A percentile compares a stretch with the other conserved stretches of the same genome.
phyloP scores from a whole-genome alignment of 2,329 filamentous ascomycete species.

The Colletotrichum magnum region DNA sequence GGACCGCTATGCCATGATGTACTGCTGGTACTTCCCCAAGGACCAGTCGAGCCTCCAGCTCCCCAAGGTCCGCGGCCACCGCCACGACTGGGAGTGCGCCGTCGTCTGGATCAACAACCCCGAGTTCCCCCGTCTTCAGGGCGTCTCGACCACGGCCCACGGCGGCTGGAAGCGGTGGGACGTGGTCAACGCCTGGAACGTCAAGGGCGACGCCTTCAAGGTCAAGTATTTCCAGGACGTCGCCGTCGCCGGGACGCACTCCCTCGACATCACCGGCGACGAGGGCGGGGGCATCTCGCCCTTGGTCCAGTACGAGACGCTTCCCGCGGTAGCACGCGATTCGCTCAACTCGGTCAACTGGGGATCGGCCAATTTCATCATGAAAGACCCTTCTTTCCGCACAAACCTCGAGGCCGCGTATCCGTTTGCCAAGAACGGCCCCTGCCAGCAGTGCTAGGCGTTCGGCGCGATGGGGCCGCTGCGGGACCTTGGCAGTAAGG shows the following conservation, averaged over 20 bases:
- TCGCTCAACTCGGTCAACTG: constrained; percentile 56
- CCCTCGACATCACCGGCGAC: constrained; percentile 50
- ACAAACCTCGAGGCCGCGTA: neutral
- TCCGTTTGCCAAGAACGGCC: neutral
- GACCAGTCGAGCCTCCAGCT: constrained; percentile 46
- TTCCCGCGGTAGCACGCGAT: constrained; percentile 50
- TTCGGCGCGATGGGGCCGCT: too few species aligned
- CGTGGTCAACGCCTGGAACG: constrained; percentile 40
- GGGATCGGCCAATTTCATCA: constrained; percentile 56
- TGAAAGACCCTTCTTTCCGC: constrained; percentile 46
- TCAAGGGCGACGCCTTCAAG: constrained; percentile 43
- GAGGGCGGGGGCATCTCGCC: constrained; percentile 54
- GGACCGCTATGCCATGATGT: constrained; percentile 48
- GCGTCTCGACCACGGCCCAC: constrained; percentile 55
- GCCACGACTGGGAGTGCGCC: too few species aligned
- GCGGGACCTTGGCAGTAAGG: too few species aligned
- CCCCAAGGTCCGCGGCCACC: too few species aligned
- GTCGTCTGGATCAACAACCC: too few species aligned
- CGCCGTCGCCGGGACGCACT: constrained; percentile 50
- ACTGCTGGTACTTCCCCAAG: constrained; percentile 56
- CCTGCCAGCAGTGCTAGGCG: neutral
- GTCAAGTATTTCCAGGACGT: constrained; percentile 51
- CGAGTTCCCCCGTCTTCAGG: constrained; percentile 24
- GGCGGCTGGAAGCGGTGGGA: constrained; percentile 49
- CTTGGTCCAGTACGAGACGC: constrained; percentile 58